Base-by-base conservation (phyloP, 495 filamentous ascomycete species). In the Geoglossum glabrum region DNA sequence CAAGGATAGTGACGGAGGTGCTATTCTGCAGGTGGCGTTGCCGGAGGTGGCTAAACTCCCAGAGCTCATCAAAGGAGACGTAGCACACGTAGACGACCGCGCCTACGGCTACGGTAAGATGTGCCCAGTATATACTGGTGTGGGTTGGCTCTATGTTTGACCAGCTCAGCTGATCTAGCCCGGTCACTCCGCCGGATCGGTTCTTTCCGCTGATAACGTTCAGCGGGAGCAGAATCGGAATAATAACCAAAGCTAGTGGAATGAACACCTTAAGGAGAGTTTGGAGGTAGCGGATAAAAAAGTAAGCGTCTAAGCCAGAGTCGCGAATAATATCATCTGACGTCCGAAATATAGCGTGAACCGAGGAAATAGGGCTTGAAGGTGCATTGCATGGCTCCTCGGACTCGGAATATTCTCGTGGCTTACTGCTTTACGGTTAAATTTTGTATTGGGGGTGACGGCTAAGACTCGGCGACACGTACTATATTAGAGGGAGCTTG, bases 301-400 rank as follows among this genome's bases (percentile, higher is more conserved):
- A 94, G 73, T 95, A 98, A 64, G 93, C 90, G 69, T 98, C 92
- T 40, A 98, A 78, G 7, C 92, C 92, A 68, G 87, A 94, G 69
- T 95, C 95, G 34, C 86, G 82, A 59, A 96, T 92, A 65, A 96
- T 83, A 61, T 95, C 87, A 68, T 88, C 83, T 46, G 78, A 76
- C 57, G 87, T 86, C 64, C 76, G 80, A 69, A 92, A 86, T 34
- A 94, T 76, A 30, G 81, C 75, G 26, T 68, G 68, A 40, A 89
- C 67, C 77, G 88, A 84, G 59, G 72, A 74, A 63, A 81, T 81
- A 15, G 83, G 9, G 2, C 79, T 86, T 55, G 74, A 68, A 5
- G 85, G 83, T 11, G 87, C 85, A 19, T 84, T 87, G 60, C 85
- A 79, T 70, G 90, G 86, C 69, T 83, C 80, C 69, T 93, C 86